These are phyloP conservation scores for Clitoria ternatea DNA, from an alignment of 306 rosid genomes.

Conservation along the genomic window DNA sequence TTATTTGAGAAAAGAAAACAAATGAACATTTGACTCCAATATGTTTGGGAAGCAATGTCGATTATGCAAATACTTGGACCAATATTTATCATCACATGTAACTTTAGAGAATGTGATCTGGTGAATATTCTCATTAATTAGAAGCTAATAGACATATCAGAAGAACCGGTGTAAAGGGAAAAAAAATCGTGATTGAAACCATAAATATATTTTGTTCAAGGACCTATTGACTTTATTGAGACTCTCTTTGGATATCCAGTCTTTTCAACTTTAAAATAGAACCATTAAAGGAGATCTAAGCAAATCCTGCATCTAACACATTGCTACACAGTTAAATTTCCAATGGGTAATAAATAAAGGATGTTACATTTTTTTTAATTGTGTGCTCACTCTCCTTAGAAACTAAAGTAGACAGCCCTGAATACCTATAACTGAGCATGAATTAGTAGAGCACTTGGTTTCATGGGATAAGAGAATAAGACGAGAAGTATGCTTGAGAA, in stretches of 20 bases:
- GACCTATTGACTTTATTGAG: neutral
- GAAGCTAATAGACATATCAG: neutral
- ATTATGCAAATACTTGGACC: neutral
- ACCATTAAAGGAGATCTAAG: neutral
- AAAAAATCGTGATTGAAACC: neutral
- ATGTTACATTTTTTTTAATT: neutral
- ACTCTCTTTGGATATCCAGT: neutral
- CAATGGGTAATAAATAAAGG: neutral
- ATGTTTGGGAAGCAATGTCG: neutral
- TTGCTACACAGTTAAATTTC: neutral
- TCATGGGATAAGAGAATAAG: neutral
- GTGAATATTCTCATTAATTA: neutral
- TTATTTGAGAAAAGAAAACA: neutral
- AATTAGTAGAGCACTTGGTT: neutral
- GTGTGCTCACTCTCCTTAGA: neutral
- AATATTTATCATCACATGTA: neutral
- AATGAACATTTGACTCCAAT: neutral
- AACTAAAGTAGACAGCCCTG: neutral
- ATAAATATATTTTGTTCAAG: conserved; percentile 8
- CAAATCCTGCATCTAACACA: neutral
- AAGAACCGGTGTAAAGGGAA: neutral
- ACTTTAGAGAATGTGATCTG: neutral
- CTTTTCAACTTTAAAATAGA: neutral
- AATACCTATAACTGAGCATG: neutral
- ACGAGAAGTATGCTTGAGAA: neutral